Percentiles rank a stretch among this genome's conserved stretches.
phyloP scores from a whole-genome alignment of 768 basidiomycete genomes.

The Collybia nuda region DNA sequence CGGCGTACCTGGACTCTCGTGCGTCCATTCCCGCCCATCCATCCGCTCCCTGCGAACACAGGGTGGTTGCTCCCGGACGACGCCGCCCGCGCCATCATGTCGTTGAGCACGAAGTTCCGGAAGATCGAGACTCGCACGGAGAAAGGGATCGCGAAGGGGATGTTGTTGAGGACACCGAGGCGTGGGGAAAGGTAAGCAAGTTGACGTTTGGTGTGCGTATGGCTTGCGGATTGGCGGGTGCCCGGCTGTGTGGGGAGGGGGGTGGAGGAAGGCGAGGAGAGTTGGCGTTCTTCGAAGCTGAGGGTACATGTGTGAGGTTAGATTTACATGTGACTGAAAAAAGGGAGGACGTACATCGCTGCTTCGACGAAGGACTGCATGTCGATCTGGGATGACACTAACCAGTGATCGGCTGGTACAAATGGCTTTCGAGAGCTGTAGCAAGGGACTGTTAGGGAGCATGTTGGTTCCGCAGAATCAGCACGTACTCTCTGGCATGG shows the following conservation, averaged over 20 bases:
- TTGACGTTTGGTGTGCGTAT: conserved; percentile 56
- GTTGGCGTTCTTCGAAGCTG: conserved; percentile 68
- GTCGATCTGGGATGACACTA: conserved; percentile 51
- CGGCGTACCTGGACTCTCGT: conserved; percentile 63
- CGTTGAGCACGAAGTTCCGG: conserved; percentile 75
- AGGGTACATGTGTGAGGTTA: background rate
- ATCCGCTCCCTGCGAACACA: conserved; percentile 12
- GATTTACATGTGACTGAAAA: background rate
- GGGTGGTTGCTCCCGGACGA: background rate
- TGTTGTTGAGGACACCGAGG: conserved; percentile 89
- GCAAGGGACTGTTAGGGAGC: conserved; percentile 1
- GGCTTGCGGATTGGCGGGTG: conserved; percentile 20
- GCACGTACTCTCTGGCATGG: conserved; percentile 83
- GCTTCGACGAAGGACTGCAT: conserved; percentile 77
- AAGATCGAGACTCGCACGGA: conserved; percentile 89
- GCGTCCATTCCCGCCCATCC: conserved; percentile 14
- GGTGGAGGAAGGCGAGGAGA: conserved; percentile 24
- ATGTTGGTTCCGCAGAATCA: conserved; percentile 2
- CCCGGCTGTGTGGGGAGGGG: background rate
- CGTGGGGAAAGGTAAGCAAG: conserved; percentile 78
- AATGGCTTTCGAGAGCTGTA: conserved; percentile 81
- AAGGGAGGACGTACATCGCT: conserved; percentile 57
- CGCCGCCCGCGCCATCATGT: conserved; percentile 31
- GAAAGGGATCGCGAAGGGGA: conserved; percentile 95
- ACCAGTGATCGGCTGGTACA: conserved; percentile 83